Conservation (phyloP, 208 protist genomes). For the Acanthamoeba culbertsoni region DNA sequence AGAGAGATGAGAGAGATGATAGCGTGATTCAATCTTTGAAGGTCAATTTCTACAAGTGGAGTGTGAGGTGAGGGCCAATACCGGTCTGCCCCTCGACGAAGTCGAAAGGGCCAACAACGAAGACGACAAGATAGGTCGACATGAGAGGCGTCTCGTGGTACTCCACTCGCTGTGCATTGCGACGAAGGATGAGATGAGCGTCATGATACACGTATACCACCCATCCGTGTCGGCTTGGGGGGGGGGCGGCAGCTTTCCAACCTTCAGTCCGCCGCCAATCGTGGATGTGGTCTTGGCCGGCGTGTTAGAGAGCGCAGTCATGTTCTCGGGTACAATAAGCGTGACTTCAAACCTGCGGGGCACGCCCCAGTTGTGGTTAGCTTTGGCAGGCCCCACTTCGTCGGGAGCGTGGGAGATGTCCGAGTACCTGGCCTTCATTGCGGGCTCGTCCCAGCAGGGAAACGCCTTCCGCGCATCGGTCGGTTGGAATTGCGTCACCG, state of each 20-base stretch:
- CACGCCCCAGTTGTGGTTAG: not conserved
- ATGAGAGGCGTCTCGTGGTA: conserved; percentile 83
- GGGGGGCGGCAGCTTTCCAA: not conserved
- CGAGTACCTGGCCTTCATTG: conserved; percentile 86
- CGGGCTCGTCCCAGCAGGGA: conserved; percentile 95
- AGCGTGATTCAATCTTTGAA: too few species aligned
- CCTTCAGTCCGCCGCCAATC: not conserved
- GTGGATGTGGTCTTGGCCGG: conserved; percentile 41
- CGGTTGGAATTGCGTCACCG: conserved; percentile 54
- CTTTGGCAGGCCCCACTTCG: too few species aligned
- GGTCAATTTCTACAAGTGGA: too few species aligned
- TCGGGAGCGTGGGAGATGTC: not conserved
- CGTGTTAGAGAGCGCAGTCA: conserved; percentile 91
- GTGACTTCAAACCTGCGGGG: conserved; percentile 86
- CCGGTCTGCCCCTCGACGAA: conserved; percentile 80
- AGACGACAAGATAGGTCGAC: conserved; percentile 91
- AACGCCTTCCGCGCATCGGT: conserved; percentile 90
- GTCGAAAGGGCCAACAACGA: conserved; percentile 91
- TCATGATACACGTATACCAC: too few species aligned
- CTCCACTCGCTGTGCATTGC: not conserved
- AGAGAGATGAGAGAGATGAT: not conserved
- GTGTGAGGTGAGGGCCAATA: not conserved
- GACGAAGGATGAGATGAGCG: too few species aligned
- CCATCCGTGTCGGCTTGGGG: too few species aligned
- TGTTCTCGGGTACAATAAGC: conserved; percentile 83